Evolutionary conservation across 306 rosid genomes (phyloP).

Genomic region (Cyamopsis tetragonoloba): DNA sequence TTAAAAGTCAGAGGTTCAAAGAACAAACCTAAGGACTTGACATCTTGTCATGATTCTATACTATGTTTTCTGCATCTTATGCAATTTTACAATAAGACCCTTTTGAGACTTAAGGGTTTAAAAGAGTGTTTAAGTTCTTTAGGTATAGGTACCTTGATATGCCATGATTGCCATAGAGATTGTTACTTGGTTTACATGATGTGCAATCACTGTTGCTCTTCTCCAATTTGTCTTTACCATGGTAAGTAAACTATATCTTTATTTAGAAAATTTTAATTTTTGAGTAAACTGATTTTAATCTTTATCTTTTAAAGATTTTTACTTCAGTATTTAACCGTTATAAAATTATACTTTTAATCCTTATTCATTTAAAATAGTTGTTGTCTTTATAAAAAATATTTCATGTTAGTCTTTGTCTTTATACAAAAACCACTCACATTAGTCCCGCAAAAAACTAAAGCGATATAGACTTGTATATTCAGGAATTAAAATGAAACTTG

Average conservation of each 20-base stretch:
- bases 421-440: too few relatives aligned
- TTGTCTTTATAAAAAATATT: too few relatives aligned
- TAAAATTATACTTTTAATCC: too few relatives aligned
- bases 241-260: constrained; percentile 17
- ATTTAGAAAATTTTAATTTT: background rate
- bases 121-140: background rate
- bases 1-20: background rate
- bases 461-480: too few relatives aligned
- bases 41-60: constrained; percentile 9
- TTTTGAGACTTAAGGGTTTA: background rate
- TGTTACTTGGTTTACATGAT: constrained; percentile 34
- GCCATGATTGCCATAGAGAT: constrained; percentile 33
- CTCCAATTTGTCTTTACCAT: constrained; percentile 40
- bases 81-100: constrained; percentile 16
- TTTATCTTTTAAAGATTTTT: too few relatives aligned
- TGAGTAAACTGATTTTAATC: too few relatives aligned
- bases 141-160: constrained; percentile 10
- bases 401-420: too few relatives aligned
- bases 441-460: too few relatives aligned
- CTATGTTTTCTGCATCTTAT: constrained; percentile 29
- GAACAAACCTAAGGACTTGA: constrained; percentile 6
- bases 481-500: too few relatives aligned
- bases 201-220: constrained; percentile 30
- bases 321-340: too few relatives aligned
- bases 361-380: too few relatives aligned